Evolutionary conservation across 148 eudicot genomes (phyloP), one percentile per base, ranked within the genome.

Genomic region (Camellia sinensis): DNA sequence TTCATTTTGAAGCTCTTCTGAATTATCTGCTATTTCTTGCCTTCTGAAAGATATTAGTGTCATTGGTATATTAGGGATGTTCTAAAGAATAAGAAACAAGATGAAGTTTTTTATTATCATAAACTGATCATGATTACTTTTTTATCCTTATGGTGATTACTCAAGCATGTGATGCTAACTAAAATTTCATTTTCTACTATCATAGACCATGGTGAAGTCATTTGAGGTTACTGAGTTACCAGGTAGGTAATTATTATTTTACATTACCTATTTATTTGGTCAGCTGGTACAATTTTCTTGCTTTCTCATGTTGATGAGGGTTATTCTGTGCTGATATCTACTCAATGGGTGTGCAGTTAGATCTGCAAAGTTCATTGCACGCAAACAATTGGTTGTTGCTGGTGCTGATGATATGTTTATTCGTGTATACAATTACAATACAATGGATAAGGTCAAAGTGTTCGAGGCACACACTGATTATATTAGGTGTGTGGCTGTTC

Each of bases 321-420:
- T 59, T 67, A 37, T 53, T 60, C 18, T 52, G 14, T 70, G 43
- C 67, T 69, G 48, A 71, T 65, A 50, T 76, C 22, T 18, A 69
- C 17, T 78, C 46, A 14, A 6, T 60, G 46, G 65, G 29, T 85
- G 56, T 86, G 80, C 95, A 93, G 97, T 93, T 75, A 91, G 98
- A 80, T 92, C 97, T 2, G 92, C 97, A 64, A 94, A 94, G 84
- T 94, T 94, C 77, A 88, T 94, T 73, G 78, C 98, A 80, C 88
- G 98, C 44, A 94, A 94, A 85, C 98, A 94, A 79, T 92, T 94
- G 98, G 92, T 94, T 81, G 98, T 94, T 86, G 97, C 95, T 79
- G 98, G 98, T 63, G 96, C 97, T 61, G 98, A 95, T 85, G 98
- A 95, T 85, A 91, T 89, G 98, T 89, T 75, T 79, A 88, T 93